These are phyloP conservation scores for Mimosa bimucronata DNA, from an alignment of 306 rosid genomes.

Conservation along the genomic window DNA sequence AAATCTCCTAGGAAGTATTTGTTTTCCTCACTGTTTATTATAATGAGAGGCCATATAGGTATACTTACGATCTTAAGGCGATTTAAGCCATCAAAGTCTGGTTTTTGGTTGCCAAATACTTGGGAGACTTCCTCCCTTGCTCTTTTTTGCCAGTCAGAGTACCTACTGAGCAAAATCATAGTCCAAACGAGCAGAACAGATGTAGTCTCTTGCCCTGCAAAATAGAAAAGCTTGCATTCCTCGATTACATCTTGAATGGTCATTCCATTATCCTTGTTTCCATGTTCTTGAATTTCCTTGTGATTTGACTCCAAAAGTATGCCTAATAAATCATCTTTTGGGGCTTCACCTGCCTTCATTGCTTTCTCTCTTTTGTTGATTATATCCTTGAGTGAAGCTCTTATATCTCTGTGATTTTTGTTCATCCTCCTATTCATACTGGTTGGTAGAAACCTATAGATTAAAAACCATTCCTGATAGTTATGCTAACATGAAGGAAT, in stretches of 20 bases:
- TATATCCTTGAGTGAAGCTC: background rate
- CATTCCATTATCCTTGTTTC: constrained; percentile 35
- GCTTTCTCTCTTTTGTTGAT: constrained; percentile 41
- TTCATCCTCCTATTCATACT: background rate
- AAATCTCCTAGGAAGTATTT: background rate
- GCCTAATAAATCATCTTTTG: constrained; percentile 40
- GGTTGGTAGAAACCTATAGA: constrained; percentile 50
- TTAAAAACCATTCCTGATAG: background rate
- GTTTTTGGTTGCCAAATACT: constrained; percentile 42
- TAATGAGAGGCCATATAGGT: background rate
- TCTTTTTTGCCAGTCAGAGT: constrained; percentile 48
- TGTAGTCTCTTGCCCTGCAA: constrained; percentile 56
- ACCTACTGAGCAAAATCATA: constrained; percentile 38
- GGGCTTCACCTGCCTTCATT: constrained; percentile 32
- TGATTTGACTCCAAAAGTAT: constrained; percentile 52
- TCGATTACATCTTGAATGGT: constrained; percentile 42
- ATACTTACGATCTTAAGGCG: constrained; percentile 50
- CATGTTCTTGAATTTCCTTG: constrained; percentile 45
- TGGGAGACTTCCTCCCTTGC: constrained; percentile 56
- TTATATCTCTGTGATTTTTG: constrained; percentile 25
- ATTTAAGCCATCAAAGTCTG: constrained; percentile 40
- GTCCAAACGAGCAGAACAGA: constrained; percentile 51
- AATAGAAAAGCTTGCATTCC: constrained; percentile 54
- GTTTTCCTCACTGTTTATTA: background rate
- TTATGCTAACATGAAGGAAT: background rate